Evolutionary conservation across 2,329 filamentous ascomycete species (phyloP).

Genomic region (Kalmusia sp.): DNA sequence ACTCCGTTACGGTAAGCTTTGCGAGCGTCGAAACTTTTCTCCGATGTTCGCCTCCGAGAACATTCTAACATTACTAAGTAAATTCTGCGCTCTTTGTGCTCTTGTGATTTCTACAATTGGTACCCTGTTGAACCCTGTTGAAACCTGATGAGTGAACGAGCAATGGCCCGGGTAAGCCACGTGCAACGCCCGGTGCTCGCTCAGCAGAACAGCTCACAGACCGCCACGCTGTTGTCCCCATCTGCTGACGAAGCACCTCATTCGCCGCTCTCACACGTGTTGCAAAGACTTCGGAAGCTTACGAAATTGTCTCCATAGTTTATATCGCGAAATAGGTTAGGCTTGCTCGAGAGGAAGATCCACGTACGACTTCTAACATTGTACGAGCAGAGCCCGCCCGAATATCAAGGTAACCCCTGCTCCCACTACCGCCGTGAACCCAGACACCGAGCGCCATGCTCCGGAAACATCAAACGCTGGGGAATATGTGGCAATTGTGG

Average conservation of each 20-base stretch:
- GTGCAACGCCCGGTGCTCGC: neutral
- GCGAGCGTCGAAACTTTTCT: neutral
- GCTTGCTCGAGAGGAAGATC: conserved; percentile 2
- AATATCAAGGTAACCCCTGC: neutral
- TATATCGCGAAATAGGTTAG: conserved; percentile 6
- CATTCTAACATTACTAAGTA: neutral
- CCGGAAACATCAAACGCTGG: neutral
- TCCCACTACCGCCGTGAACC: neutral
- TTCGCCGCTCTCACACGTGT: neutral
- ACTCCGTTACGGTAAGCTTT: neutral
- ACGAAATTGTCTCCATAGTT: conserved; percentile 7
- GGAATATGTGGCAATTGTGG: neutral
- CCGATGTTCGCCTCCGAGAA: neutral
- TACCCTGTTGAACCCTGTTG: neutral
- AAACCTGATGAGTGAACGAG: neutral
- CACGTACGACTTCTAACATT: neutral
- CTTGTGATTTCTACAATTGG: neutral
- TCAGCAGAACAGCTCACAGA: conserved; percentile 11
- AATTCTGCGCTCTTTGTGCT: neutral
- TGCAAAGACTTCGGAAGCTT: conserved; percentile 4
- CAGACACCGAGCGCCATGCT: conserved; percentile 1
- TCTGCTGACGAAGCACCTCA: neutral
- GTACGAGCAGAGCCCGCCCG: neutral
- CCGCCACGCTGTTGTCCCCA: neutral
- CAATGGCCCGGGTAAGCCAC: neutral